Evolutionary conservation across 257 asterid genomes (phyloP), one percentile per base, ranked within the genome.

Genomic region (Solanum tacnaense): DNA sequence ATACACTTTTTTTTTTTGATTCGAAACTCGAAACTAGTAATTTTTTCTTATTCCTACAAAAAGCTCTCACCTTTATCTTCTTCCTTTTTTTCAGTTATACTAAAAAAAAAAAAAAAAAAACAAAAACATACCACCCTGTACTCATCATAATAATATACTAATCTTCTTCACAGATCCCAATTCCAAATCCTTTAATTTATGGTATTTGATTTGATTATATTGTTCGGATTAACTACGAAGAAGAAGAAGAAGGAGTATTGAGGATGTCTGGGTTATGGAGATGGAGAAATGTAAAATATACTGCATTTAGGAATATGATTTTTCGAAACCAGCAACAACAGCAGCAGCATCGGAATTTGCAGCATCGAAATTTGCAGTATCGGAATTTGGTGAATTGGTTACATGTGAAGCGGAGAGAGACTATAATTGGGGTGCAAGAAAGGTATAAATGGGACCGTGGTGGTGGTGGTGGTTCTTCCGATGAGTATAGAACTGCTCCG

Each of bases 371-470:
- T 49, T 49, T 49, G 82, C 85, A 84, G 25, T 85, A 85, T 68
- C 84, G 95, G 83, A 41, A 87, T 25, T 88, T 90, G 25, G 92
- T 92, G 87, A 91, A 90, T 91, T 92, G 92, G 84, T 86, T 92
- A 70, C 96, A 95, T 87, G 87, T 88, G 90, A 92, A 89, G 90
- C 91, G 94, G 88, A 93, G 95, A 90, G 96, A 92, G 84, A 88
- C 94, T 20, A 68, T 91, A 41, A 90, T 95, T 38, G 95, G 96
- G 27, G 90, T 95, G 78, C 98, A 96, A 93, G 94, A 90, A 88
- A 94, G 99, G 90, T 93, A 92, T 90, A 95, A 93, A 89, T 95
- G 98, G 93, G 96, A 93, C 91, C 93, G 89, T 11, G 82, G 88
- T 56, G 10, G 65, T 25, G 90, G 88, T 52, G 62, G 65, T 25